These are phyloP conservation scores for Annona cherimola DNA, from an alignment of 164 flowering plant genomes.

Conservation along the genomic window DNA sequence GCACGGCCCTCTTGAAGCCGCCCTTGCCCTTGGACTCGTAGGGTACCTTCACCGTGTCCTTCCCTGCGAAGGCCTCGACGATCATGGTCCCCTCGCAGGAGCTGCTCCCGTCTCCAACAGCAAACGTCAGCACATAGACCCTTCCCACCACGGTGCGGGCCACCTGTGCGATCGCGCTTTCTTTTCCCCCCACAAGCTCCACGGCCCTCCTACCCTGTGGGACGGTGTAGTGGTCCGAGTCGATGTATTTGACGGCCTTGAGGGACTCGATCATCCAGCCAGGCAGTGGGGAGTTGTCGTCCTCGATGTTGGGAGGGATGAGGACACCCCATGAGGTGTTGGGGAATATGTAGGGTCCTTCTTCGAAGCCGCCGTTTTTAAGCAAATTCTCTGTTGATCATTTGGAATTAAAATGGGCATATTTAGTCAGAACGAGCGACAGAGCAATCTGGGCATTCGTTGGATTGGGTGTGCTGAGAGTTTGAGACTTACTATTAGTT, in stretches of 20 bases:
- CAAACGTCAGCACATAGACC: slow-evolving; percentile 48
- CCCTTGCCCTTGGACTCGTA: slow-evolving; percentile 69
- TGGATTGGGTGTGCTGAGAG: neutral
- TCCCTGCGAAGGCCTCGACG: slow-evolving; percentile 67
- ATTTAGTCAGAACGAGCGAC: neutral
- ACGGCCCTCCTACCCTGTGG: slow-evolving; percentile 71
- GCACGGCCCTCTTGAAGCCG: slow-evolving; percentile 50
- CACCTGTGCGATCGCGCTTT: slow-evolving; percentile 67
- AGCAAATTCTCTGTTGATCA: slow-evolving; percentile 46
- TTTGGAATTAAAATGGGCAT: neutral
- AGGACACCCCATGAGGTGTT: slow-evolving; percentile 68
- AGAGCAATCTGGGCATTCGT: no score
- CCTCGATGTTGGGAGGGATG: slow-evolving; percentile 76
- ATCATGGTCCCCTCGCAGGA: slow-evolving; percentile 63
- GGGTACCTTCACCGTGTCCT: slow-evolving; percentile 35
- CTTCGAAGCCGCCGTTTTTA: slow-evolving; percentile 81
- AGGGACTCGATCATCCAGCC: slow-evolving; percentile 84
- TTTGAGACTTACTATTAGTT: slow-evolving; percentile 51
- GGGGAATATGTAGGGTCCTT: slow-evolving; percentile 72
- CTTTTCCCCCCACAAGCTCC: slow-evolving; percentile 78
- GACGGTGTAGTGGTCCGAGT: slow-evolving; percentile 52
- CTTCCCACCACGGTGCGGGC: slow-evolving; percentile 42
- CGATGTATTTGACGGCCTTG: slow-evolving; percentile 80
- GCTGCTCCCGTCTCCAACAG: slow-evolving; percentile 67
- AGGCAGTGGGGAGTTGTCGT: slow-evolving; percentile 68